These are phyloP conservation scores for Penicillium vulpinum DNA, from an alignment of 2,329 filamentous ascomycete genomes.

Conservation along the genomic window DNA sequence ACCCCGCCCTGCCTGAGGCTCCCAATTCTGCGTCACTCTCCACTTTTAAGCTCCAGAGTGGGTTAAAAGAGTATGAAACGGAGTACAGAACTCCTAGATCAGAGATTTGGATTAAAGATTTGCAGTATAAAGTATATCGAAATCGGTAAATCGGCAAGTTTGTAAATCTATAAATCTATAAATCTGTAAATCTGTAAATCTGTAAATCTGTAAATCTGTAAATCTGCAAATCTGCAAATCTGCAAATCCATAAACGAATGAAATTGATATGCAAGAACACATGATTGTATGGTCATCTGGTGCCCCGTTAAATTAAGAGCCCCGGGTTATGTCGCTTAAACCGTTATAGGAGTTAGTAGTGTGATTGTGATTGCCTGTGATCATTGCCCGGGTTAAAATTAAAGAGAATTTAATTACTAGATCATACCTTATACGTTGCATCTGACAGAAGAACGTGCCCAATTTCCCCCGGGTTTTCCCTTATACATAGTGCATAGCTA, in stretches of 20 bases:
- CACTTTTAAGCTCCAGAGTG: slow-evolving; percentile 22
- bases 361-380: not conserved
- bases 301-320: not conserved
- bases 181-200: too few relatives aligned
- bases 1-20: slow-evolving; percentile 7
- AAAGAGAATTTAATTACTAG: not conserved
- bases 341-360: not conserved
- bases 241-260: not conserved
- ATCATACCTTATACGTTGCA: not conserved
- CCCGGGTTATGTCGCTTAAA: not conserved
- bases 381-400: not conserved
- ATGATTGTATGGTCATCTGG: not conserved
- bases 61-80: slow-evolving; percentile 10
- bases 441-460: slow-evolving; percentile 3
- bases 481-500: not conserved
- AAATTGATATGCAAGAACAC: not conserved
- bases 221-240: not conserved
- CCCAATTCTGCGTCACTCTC: slow-evolving; percentile 24
- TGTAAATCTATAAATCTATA: too few relatives aligned
- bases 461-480: not conserved
- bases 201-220: not conserved
- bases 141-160: not conserved
- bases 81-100: slow-evolving; percentile 5
- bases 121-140: too few relatives aligned
- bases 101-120: not conserved